Evolutionary conservation across 352 stramenopile genomes (phyloP), one percentile per base, ranked within the genome.

Genomic region (Thraustochytrium striatum): DNA sequence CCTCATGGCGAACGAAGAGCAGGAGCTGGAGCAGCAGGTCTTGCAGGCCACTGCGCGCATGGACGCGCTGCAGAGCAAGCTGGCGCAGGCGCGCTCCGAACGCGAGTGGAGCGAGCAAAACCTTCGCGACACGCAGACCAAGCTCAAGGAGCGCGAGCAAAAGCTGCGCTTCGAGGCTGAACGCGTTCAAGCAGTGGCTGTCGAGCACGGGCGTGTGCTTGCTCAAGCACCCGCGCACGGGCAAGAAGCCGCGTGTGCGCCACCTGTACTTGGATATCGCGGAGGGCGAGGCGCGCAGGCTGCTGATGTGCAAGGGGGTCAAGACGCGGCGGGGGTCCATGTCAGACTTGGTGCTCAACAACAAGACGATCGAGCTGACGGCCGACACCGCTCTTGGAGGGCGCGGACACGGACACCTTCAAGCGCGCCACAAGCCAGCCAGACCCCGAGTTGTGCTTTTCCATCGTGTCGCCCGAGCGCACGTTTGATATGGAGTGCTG

Each of bases 121-220:
- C 36, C 30, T 70, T 25, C 32, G 39, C 5, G n/a, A 61, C 8
- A 43, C 52, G 11, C 41, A 62, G 65, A 7, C 58, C 13, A 75
- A 65, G 41, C 36, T 75, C 0, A 3, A 61, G 32, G 65, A 75
- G 52, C 44, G 52, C 3, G 65, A 75, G 50, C 65, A 25, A 30
- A 30, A 38, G 8, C 50, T 75, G 39, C 41, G 28, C 7, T 75
- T 30, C 65, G 65, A 75, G 16, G 65, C 21, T 61, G 21, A 13
- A 9, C 19, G 65, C 65, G n/a, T 75, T 75, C 32, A 75, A 75
- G 50, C 41, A 75, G 13, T 61, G 44, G 44, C 65, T 75, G 28
- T 1, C 32, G 19, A 72, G 21, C 2, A 41, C 39, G 3, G 65
- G 65, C 65, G 65, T 61, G 5, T 21, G 11, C 0, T 30, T 75